These are phyloP conservation scores for Paramecium tetraurelia DNA, from an alignment of 73 alveolate species.

Conservation along the genomic window DNA sequence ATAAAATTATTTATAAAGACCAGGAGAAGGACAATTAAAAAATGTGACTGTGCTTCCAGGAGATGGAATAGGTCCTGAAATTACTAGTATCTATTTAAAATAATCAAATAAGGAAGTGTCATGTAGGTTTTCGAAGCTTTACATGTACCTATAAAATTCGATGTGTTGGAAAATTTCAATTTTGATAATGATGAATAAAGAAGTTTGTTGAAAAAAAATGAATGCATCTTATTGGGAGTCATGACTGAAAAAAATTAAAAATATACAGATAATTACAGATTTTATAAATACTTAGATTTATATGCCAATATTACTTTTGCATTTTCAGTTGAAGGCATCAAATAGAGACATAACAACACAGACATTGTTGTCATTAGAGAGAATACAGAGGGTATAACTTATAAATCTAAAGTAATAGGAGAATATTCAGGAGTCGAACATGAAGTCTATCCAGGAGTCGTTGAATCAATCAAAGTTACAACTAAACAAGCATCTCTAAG, in stretches of 20 bases:
- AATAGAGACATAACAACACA: constrained; percentile 66
- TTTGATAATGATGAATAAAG: constrained; percentile 63
- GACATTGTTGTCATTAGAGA: constrained; percentile 79
- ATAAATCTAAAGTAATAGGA: constrained; percentile 50
- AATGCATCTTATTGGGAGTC: constrained; percentile 71
- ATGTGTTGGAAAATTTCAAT: constrained; percentile 65
- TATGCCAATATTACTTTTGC: constrained; percentile 74
- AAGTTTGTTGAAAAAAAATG: constrained; percentile 45
- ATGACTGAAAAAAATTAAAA: constrained; percentile 66
- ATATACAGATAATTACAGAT: constrained; percentile 62
- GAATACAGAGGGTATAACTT: constrained; percentile 57
- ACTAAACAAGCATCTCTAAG: constrained; percentile 66
- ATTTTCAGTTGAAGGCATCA: constrained; percentile 72
- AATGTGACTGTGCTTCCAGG: constrained; percentile 74
- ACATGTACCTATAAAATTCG: constrained; percentile 70
- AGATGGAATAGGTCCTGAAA: constrained; percentile 77
- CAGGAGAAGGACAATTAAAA: constrained; percentile 75
- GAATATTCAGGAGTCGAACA: constrained; percentile 81
- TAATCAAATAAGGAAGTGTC: constrained; percentile 48
- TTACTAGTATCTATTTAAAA: constrained; percentile 50
- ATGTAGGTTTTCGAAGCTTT: constrained; percentile 58
- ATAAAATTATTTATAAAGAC: constrained; percentile 65
- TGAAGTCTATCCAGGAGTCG: constrained; percentile 81
- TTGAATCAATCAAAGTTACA: constrained; percentile 73
- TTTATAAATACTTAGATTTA: constrained; percentile 67